Percentiles rank a stretch among this genome's conserved stretches.
Evolutionary conservation across 2,329 filamentous ascomycete species (phyloP).

Genomic region (Claviceps maximensis): DNA sequence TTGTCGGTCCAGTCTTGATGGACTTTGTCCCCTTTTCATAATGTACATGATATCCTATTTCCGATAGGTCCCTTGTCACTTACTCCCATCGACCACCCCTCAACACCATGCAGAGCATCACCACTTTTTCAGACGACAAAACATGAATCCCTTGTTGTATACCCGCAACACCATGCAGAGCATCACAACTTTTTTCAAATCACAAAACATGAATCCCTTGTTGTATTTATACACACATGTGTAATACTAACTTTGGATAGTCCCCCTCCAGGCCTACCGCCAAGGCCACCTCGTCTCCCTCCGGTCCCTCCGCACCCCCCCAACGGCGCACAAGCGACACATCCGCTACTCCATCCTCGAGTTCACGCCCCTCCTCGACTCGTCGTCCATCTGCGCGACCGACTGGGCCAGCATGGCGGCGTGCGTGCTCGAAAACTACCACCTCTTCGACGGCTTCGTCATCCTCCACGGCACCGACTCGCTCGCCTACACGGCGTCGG

Average conservation of each 20-base stretch:
- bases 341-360: conserved; percentile 77
- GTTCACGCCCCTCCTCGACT: conserved; percentile 75
- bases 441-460: conserved; percentile 80
- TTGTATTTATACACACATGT: too few relatives aligned
- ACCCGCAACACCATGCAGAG: too few relatives aligned
- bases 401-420: conserved; percentile 78
- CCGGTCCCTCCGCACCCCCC: conserved; percentile 63
- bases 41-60: too few relatives aligned
- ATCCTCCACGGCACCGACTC: conserved; percentile 87
- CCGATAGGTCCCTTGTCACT: too few relatives aligned
- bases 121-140: not conserved
- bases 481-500: conserved; percentile 77
- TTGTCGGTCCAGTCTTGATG: too few relatives aligned
- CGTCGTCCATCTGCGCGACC: conserved; percentile 73
- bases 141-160: too few relatives aligned
- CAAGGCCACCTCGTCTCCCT: conserved; percentile 38
- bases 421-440: conserved; percentile 74
- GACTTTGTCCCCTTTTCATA: too few relatives aligned
- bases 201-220: too few relatives aligned
- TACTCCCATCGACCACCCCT: not conserved
- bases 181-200: too few relatives aligned
- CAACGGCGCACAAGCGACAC: conserved; percentile 66
- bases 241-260: conserved; percentile 9
- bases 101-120: not conserved
- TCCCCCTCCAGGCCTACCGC: conserved; percentile 37